These are phyloP conservation scores for Lepiota brunneoincarnata DNA, from an alignment of 768 basidiomycete genomes.

Conservation along the genomic window DNA sequence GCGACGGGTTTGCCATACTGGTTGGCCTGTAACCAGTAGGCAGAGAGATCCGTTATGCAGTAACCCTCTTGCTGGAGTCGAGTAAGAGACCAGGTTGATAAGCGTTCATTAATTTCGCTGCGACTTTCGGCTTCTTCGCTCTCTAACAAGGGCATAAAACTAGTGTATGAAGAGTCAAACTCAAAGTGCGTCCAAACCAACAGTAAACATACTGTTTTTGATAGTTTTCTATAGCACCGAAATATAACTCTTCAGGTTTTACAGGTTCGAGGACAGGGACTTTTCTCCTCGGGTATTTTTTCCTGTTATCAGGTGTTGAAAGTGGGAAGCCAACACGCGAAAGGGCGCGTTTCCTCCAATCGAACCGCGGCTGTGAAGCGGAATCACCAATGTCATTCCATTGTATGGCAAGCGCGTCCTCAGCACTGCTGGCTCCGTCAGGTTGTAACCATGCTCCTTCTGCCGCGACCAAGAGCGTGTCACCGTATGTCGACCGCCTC, in stretches of 20 bases:
- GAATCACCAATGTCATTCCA: background rate
- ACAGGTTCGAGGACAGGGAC: constrained; percentile 31
- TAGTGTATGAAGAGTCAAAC: constrained; percentile 17
- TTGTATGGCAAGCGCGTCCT: background rate
- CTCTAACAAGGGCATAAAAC: constrained; percentile 46
- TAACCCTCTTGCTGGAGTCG: constrained; percentile 71
- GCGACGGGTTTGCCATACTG: constrained; percentile 67
- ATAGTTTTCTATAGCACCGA: constrained; percentile 53
- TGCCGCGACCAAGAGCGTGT: constrained; percentile 19
- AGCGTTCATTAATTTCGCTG: constrained; percentile 55
- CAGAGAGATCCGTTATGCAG: constrained; percentile 60
- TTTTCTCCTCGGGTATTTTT: constrained; percentile 24
- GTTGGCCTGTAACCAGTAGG: constrained; percentile 66
- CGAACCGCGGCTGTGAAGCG: constrained; percentile 40
- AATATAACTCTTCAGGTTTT: constrained; percentile 37
- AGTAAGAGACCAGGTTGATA: constrained; percentile 63
- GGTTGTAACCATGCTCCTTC: constrained; percentile 40
- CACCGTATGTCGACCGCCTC: background rate
- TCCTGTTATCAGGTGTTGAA: constrained; percentile 7
- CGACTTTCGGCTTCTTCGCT: constrained; percentile 68
- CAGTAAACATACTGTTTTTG: constrained; percentile 42
- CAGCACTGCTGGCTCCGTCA: constrained; percentile 11
- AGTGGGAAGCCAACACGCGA: constrained; percentile 31
- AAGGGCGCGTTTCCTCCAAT: constrained; percentile 58
- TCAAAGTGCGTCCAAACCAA: background rate